phyloP scores from a whole-genome alignment of 352 stramenopile species.

The Plasmopara viticola region DNA sequence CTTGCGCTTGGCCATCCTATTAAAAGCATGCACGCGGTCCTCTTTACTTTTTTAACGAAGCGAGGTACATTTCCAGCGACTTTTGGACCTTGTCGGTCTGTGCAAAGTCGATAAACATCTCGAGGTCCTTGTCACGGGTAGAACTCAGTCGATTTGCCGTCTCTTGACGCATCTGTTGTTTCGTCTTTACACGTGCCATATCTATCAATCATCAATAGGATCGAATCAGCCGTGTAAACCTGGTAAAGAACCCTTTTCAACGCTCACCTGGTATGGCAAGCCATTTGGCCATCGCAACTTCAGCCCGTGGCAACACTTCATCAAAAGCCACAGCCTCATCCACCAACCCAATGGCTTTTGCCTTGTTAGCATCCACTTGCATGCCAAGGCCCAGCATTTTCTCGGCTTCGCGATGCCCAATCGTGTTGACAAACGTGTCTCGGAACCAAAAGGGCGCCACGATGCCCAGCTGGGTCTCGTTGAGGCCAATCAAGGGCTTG shows the following conservation, averaged over 20 bases:
- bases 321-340: slow-evolving; percentile 73
- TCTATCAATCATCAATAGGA: slow-evolving; percentile 26
- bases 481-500: slow-evolving; percentile 89
- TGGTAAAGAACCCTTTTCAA: neutral
- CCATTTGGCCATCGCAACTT: slow-evolving; percentile 67
- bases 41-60: slow-evolving; percentile 66
- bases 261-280: slow-evolving; percentile 67
- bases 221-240: neutral
- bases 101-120: slow-evolving; percentile 65
- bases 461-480: slow-evolving; percentile 93
- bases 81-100: slow-evolving; percentile 83
- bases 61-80: slow-evolving; percentile 68
- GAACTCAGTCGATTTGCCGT: slow-evolving; percentile 53
- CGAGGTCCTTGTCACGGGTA: slow-evolving; percentile 50
- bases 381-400: slow-evolving; percentile 80
- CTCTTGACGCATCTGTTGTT: slow-evolving; percentile 69
- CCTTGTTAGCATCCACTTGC: slow-evolving; percentile 71
- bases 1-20: too few species aligned
- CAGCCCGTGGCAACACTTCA: slow-evolving; percentile 62
- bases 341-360: slow-evolving; percentile 65
- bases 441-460: slow-evolving; percentile 78
- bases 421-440: slow-evolving; percentile 80
- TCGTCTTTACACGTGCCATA: slow-evolving; percentile 62
- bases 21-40: neutral
- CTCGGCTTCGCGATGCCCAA: slow-evolving; percentile 74